phyloP scores from a whole-genome alignment of 106 monocot genomes.

The Phalaenopsis equestris region DNA sequence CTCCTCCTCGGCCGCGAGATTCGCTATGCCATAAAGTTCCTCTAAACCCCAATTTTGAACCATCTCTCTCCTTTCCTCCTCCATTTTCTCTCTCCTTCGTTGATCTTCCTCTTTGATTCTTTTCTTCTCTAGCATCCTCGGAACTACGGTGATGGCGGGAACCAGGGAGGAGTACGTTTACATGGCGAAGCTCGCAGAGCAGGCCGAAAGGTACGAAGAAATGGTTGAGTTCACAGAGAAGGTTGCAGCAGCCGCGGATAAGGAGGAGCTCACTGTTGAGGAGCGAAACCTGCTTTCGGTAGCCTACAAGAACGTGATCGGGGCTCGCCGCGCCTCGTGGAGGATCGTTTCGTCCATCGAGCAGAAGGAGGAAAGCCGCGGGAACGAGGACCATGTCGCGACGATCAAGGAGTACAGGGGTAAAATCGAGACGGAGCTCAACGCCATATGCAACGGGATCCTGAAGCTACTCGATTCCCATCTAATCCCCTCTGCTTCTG shows the following conservation, averaged over 20 bases:
- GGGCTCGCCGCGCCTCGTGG: slow-evolving; percentile 19
- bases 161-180: slow-evolving; percentile 23
- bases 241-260: slow-evolving; percentile 9
- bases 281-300: slow-evolving; percentile 29
- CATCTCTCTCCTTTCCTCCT: neutral
- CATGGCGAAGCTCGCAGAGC: slow-evolving; percentile 34
- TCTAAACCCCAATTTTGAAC: too few relatives aligned
- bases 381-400: slow-evolving; percentile 23
- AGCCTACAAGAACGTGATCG: slow-evolving; percentile 26
- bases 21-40: too few relatives aligned
- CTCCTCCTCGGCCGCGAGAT: too few relatives aligned
- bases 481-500: slow-evolving; percentile 15
- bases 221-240: slow-evolving; percentile 32
- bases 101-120: neutral
- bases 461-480: slow-evolving; percentile 11
- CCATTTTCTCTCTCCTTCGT: neutral
- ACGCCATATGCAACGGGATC: slow-evolving; percentile 20
- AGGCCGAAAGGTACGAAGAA: slow-evolving; percentile 28
- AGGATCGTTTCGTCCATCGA: slow-evolving; percentile 26
- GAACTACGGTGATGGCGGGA: slow-evolving; percentile 12
- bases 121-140: neutral
- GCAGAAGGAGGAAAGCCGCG: slow-evolving; percentile 29
- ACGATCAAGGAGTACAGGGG: slow-evolving; percentile 18
- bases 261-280: slow-evolving; percentile 23
- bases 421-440: slow-evolving; percentile 26